Base-by-base conservation (phyloP, 805 yeast species). In the Lipomyces spencermartinsiae region DNA sequence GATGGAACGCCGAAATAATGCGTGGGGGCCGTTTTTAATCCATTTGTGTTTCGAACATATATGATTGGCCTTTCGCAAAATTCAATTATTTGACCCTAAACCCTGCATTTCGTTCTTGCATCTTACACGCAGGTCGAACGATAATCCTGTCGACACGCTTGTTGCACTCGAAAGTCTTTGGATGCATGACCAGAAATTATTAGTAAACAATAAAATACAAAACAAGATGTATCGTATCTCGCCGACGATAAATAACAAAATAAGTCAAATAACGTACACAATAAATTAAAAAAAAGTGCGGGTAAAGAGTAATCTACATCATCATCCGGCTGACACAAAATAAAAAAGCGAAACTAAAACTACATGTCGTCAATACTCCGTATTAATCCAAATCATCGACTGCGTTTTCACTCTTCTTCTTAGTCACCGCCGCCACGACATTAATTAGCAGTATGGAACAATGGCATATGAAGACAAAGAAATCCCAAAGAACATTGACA, bases 401-500 rank as follows among this genome's bases (percentile, higher is more conserved):
- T 16, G 49, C 49, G 19, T 43, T 43, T n/a, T 43, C 29, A 25
- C 29, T 25, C 29, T 3, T 25, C 29, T 25, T 25, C 29, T 25
- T 25, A 2, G 29, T 43, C 2, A 43, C 49, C 22, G 49, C n/a
- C 49, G 49, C 25, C 49, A 6, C n/a, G 22, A 43, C 9, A 43
- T 43, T 43, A 43, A 43, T 43, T 43, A 43, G 49, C 49, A 16
- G 49, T 43, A 43, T 43, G 22, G 16, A 43, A n/a, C 49, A 43
- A 43, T 9, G 16, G 16, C n/a, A 16, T 16, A 16, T 6, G 49
- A 43, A 43, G 10, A 43, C 16, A 19, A 16, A 4, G n/a, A 39
- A n/a, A 16, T n/a, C 49, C 49, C 19, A 43, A 43, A 43, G 22
- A 43, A 43, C 16, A 43, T 8, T n/a, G 22, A n/a, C 19, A 43